phyloP scores from a whole-genome alignment of 768 basidiomycete species.

The Leccinum pellstonianum region DNA sequence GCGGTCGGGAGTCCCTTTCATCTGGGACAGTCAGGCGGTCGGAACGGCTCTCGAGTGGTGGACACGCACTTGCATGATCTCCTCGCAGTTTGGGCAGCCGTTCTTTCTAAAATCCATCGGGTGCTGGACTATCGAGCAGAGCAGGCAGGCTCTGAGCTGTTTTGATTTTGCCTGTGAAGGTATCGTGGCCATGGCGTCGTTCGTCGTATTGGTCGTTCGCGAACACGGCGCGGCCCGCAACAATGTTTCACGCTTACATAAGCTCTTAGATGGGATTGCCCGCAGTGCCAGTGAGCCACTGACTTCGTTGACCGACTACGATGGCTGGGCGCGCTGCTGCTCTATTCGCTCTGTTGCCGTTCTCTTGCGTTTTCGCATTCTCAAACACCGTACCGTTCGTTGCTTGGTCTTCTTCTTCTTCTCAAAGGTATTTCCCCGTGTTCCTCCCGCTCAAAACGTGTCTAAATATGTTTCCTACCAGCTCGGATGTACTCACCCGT shows the following conservation, averaged over 20 bases:
- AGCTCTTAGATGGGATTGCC: neutral
- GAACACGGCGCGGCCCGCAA: neutral
- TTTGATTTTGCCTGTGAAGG: constrained; percentile 65
- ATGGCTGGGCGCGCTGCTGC: constrained; percentile 47
- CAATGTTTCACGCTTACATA: constrained; percentile 17
- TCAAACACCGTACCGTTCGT: constrained; percentile 63
- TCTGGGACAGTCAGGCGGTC: constrained; percentile 43
- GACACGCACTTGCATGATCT: constrained; percentile 77
- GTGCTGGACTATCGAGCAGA: constrained; percentile 89
- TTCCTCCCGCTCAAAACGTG: neutral
- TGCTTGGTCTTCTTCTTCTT: constrained; percentile 69
- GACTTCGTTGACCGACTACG: constrained; percentile 8
- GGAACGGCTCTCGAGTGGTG: neutral
- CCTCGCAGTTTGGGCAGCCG: constrained; percentile 98
- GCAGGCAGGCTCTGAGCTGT: constrained; percentile 83
- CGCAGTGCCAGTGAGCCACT: too few relatives aligned
- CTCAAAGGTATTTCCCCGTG: constrained; percentile 44
- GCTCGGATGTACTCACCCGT: constrained; percentile 47
- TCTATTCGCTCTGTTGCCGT: constrained; percentile 44
- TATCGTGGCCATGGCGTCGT: constrained; percentile 41
- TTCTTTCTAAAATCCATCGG: constrained; percentile 78
- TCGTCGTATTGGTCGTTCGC: neutral
- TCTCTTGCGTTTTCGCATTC: constrained; percentile 49
- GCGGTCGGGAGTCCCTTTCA: constrained; percentile 84
- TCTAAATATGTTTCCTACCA: constrained; percentile 37